Evolutionary conservation across 768 basidiomycete genomes (phyloP).

Genomic region (Lactarius tabidus): DNA sequence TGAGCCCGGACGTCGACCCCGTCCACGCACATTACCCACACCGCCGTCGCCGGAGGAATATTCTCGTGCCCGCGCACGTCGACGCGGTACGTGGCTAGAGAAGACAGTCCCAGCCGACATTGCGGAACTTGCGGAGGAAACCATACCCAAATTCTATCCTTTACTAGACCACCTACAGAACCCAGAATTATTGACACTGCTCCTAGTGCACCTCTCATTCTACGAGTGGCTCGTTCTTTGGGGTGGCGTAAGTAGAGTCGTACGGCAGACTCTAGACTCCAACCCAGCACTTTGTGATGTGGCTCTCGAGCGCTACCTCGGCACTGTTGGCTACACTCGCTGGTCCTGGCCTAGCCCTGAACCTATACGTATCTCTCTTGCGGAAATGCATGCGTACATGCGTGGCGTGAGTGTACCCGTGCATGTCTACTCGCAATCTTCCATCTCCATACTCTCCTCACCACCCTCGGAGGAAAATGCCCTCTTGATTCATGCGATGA

Average conservation of each 20-base stretch:
- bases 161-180: conserved; percentile 54
- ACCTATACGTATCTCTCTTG: conserved; percentile 56
- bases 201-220: conserved; percentile 66
- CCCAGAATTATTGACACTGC: conserved; percentile 45
- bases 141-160: conserved; percentile 40
- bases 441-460: conserved; percentile 50
- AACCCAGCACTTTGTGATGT: conserved; percentile 52
- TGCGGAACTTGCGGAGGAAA: conserved; percentile 32
- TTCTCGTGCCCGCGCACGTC: conserved; percentile 38
- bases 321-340: conserved; percentile 64
- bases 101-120: conserved; percentile 38
- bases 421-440: conserved; percentile 64
- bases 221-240: conserved; percentile 66
- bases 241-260: conserved; percentile 46
- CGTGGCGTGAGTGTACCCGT: conserved; percentile 71
- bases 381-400: conserved; percentile 82
- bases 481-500: conserved; percentile 46
- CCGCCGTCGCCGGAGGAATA: conserved; percentile 38
- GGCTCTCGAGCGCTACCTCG: conserved; percentile 64
- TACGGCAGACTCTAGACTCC: conserved; percentile 48
- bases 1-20: conserved; percentile 10
- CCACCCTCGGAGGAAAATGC: conserved; percentile 41
- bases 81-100: conserved; percentile 40
- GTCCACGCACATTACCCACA: conserved; percentile 22
- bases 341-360: conserved; percentile 57